Percentiles rank a stretch among this genome's conserved stretches.
Conservation (phyloP, 495 filamentous ascomycete genomes). For the Astrothelium subdiscretum region DNA sequence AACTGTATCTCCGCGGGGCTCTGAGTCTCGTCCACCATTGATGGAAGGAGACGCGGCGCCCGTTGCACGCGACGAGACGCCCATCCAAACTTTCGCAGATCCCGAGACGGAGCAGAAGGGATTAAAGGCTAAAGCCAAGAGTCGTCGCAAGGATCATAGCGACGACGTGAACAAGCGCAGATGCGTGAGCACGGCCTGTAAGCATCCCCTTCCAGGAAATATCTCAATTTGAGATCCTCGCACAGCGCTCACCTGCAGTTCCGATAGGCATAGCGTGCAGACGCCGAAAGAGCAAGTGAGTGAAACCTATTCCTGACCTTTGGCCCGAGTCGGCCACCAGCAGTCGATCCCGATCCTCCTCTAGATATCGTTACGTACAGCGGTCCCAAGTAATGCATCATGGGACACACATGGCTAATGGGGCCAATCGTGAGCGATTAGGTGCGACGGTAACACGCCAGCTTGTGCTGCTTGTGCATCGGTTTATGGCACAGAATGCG, state of each 20-base stretch:
- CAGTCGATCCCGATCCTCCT: background rate
- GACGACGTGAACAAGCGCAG: constrained; percentile 52
- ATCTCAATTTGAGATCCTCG: constrained; percentile 42
- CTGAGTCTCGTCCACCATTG: background rate
- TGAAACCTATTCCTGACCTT: background rate
- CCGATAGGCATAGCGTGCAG: constrained; percentile 17
- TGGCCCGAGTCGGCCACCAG: background rate
- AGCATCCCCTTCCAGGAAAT: constrained; percentile 74
- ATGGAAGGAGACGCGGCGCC: background rate
- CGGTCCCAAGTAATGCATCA: constrained; percentile 4
- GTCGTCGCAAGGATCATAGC: constrained; percentile 15
- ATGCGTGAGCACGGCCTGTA: constrained; percentile 88
- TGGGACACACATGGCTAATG: background rate
- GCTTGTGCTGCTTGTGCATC: constrained; percentile 90
- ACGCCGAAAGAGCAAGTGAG: constrained; percentile 2
- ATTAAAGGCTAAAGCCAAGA: constrained; percentile 13
- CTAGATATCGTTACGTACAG: background rate
- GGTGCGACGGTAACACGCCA: constrained; percentile 87
- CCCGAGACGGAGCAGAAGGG: background rate
- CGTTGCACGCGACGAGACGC: background rate
- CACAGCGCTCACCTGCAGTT: constrained; percentile 13
- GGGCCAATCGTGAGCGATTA: constrained; percentile 9
- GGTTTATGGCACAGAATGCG: constrained; percentile 84
- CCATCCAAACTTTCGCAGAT: background rate
- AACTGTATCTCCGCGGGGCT: background rate